phyloP scores from a whole-genome alignment of 108 stramenopile genomes.

The Nitzschia sp. region DNA sequence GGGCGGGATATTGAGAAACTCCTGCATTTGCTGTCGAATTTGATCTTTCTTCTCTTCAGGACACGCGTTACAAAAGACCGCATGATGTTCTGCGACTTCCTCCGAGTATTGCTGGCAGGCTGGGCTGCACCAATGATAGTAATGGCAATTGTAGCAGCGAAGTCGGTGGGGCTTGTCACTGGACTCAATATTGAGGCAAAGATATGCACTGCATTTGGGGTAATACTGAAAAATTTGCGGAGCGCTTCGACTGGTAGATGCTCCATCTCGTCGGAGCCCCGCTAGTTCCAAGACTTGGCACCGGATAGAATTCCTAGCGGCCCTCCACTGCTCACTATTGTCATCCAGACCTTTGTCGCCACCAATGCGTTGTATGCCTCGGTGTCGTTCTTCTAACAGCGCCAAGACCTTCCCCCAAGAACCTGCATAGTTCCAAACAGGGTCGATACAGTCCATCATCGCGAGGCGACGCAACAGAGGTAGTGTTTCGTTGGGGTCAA shows the following conservation, averaged over 20 bases:
- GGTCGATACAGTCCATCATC: slow-evolving; percentile 45
- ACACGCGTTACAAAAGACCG: slow-evolving; percentile 27
- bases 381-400: slow-evolving; percentile 24
- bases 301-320: slow-evolving; percentile 44
- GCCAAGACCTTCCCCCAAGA: slow-evolving; percentile 34
- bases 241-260: background rate
- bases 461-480: slow-evolving; percentile 36
- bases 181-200: slow-evolving; percentile 37
- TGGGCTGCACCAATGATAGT: slow-evolving; percentile 47
- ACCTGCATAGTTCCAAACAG: slow-evolving; percentile 42
- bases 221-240: slow-evolving; percentile 43
- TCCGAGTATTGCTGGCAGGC: slow-evolving; percentile 42
- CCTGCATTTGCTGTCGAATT: slow-evolving; percentile 32
- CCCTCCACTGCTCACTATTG: slow-evolving; percentile 16
- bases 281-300: slow-evolving; percentile 31
- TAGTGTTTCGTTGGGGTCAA: slow-evolving; percentile 10
- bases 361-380: slow-evolving; percentile 22
- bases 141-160: slow-evolving; percentile 45
- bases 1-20: slow-evolving; percentile 25
- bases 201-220: slow-evolving; percentile 40
- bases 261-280: slow-evolving; percentile 15
- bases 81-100: slow-evolving; percentile 24
- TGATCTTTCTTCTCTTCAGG: slow-evolving; percentile 30
- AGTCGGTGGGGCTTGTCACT: slow-evolving; percentile 35
- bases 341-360: slow-evolving; percentile 29